Conservation (phyloP, 2,329 filamentous ascomycete genomes). For the Talaromyces amestolkiae region DNA sequence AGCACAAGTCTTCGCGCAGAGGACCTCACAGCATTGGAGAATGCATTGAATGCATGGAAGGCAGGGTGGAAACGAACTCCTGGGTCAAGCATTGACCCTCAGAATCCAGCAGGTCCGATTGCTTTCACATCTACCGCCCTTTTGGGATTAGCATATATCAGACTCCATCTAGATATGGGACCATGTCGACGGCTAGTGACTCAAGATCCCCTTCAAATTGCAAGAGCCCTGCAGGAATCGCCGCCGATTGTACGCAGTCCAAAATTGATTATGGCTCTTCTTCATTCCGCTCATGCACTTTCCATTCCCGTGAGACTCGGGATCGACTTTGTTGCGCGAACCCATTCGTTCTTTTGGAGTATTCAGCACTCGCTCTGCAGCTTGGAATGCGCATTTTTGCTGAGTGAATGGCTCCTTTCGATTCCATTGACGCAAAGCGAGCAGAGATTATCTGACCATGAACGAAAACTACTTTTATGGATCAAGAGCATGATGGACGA, state of each 20-base stretch:
- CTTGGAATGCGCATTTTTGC: slow-evolving; percentile 52
- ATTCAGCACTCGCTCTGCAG: slow-evolving; percentile 56
- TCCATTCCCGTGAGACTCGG: slow-evolving; percentile 55
- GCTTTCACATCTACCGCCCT: slow-evolving; percentile 53
- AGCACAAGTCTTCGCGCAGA: slow-evolving; percentile 45
- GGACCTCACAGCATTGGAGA: slow-evolving; percentile 46
- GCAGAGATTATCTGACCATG: slow-evolving; percentile 46
- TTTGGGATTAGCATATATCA: slow-evolving; percentile 48
- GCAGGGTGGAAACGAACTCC: slow-evolving; percentile 52
- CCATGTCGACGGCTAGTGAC: slow-evolving; percentile 49
- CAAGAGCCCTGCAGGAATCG: slow-evolving; percentile 45
- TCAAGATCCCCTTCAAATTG: slow-evolving; percentile 48
- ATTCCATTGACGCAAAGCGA: slow-evolving; percentile 45
- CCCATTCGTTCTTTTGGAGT: slow-evolving; percentile 56
- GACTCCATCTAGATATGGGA: slow-evolving; percentile 48
- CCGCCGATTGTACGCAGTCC: slow-evolving; percentile 45
- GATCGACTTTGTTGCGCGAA: slow-evolving; percentile 53
- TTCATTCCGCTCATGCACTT: slow-evolving; percentile 55
- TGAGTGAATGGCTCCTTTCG: slow-evolving; percentile 47
- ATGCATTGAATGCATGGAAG: slow-evolving; percentile 52
- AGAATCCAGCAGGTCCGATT: slow-evolving; percentile 53
- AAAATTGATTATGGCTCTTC: slow-evolving; percentile 49
- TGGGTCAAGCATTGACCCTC: slow-evolving; percentile 55
- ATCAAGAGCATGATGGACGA: slow-evolving; percentile 52
- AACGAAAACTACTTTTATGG: slow-evolving; percentile 48